Base-by-base conservation (phyloP, 2,329 filamentous ascomycete genomes). In the Dothidotthia symphoricarpi region DNA sequence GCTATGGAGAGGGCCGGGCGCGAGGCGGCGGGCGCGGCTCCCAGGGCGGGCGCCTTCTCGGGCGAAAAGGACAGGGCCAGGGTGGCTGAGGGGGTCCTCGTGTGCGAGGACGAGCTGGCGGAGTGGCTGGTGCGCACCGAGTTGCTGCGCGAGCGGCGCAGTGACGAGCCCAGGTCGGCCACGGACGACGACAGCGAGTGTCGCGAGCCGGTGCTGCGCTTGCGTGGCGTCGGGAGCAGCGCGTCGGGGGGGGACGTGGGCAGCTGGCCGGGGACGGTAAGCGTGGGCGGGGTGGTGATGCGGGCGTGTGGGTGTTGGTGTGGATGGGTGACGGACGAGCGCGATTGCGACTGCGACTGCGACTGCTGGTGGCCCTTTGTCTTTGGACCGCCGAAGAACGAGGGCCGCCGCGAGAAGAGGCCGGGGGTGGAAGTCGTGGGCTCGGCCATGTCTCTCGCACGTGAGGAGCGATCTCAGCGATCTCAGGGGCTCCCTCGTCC, bases 81-180 rank as follows among this genome's bases (percentile, higher is more conserved):
- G 33, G 56, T 67, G 50, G 58, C 51, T 26, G 63, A 66, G 36
- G 59, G 57, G 34, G 52, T 53, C 57, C 57, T 59, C 55, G 44
- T 57, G 40, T 64, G 58, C 44, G 60, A 63, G 45, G 59, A 60
- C 40, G 59, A 47, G 49, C 43, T 41, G 44, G 38, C 31, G 29
- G 57, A 60, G 32, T 54, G 58, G 47, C 57, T 67, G 33, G 67
- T 68, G 42, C 68, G 66, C 17, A 72, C 57, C n/a, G 67, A 71
- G 40, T 66, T 63, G 35, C 61, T 57, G 40, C 70, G 58, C 27
- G 63, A 59, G 24, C 68, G 53, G 19, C 68, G 64, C 45, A 72
- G 48, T 43, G 57, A 61, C 38, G 64, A 53, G 47, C 66, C 59
- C 45, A 69, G 45, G 43, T 69, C 68, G 14, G 61, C 58, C 26